A percentile compares a stretch with the other conserved stretches of the same genome.
phyloP scores from a whole-genome alignment of 2,329 filamentous ascomycete species.

The Aspergillus sp. region DNA sequence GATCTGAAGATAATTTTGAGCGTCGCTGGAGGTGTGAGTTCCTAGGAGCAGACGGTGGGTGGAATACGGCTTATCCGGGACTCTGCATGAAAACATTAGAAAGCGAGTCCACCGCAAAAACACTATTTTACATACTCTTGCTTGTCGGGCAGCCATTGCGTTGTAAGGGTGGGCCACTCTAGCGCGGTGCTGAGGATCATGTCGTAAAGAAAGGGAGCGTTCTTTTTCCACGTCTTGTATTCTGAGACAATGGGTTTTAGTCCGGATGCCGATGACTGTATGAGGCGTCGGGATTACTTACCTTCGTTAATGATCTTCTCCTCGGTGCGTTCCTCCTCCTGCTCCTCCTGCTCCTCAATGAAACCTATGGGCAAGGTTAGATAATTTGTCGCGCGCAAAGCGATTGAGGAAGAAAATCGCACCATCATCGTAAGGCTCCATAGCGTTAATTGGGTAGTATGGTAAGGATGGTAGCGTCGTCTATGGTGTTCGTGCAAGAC shows the following conservation, averaged over 20 bases:
- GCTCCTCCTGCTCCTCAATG: constrained; percentile 45
- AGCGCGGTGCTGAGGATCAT: constrained; percentile 93
- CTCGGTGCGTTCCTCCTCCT: constrained; percentile 72
- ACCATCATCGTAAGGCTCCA: constrained; percentile 40
- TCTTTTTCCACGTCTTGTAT: constrained; percentile 99
- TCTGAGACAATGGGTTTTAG: constrained; percentile 53
- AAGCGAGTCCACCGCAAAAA: not conserved
- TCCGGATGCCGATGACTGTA: not conserved
- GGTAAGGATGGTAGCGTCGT: not conserved
- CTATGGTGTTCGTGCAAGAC: not conserved
- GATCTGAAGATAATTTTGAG: constrained; percentile 90
- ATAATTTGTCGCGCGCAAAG: constrained; percentile 16
- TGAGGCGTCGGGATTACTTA: constrained; percentile 31
- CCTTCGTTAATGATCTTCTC: constrained; percentile 94
- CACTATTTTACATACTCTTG: constrained; percentile 59
- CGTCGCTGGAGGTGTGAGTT: constrained; percentile 86
- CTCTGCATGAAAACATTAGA: constrained; percentile 39
- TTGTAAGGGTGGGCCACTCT: constrained; percentile 95
- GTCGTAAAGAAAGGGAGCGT: constrained; percentile 96
- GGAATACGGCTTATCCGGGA: constrained; percentile 81
- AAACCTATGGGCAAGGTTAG: constrained; percentile 25
- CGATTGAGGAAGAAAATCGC: constrained; percentile 14
- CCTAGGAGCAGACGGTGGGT: constrained; percentile 88
- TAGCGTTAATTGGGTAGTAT: constrained; percentile 13
- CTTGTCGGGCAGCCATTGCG: constrained; percentile 97